Base-by-base conservation (phyloP, 2,329 filamentous ascomycete genomes). In the Xylariaceae sp. region DNA sequence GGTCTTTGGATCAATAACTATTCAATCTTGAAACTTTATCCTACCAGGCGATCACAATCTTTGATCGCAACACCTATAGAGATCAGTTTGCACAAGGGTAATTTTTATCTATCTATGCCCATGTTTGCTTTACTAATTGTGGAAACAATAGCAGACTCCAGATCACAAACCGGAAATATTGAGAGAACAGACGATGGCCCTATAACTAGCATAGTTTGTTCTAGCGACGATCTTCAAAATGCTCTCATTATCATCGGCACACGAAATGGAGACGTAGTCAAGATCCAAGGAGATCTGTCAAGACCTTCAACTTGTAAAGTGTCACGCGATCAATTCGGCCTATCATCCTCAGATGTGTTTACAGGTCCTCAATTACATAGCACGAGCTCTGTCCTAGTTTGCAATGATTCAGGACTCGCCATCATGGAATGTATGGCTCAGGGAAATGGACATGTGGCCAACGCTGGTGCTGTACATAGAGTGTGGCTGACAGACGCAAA, bases 401-500 rank as follows among this genome's bases (percentile, higher is more conserved):
- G 67, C 17, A 62, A 67, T 22, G 52, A 62, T 47, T 46, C 51
- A 5, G 56, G 56, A 7, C 49, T 63, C 27, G 53, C 53, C 5
- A 45, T 60, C 7, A 56, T 65, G 54, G 50, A 47, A 27, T 43
- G 40, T 7, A 33, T 40, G 36, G 33, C 36, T 19, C 23, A 44
- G 22, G 16, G 16, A 29, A 17, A 40, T 40, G 36, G 41, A 38
- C 22, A 51, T 6, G 59, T 49, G 19, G 75, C 73, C 42, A 61
- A 64, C 38, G 59, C 62, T 2, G 76, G 70, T 47, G 62, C 69
- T 11, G n/a, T n/a, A n/a, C n/a, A n/a, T n/a, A 66, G 66, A 37
- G 66, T 83, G 12, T 79, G 75, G 70, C 66, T 74, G 2, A 75
- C 75, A 2, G 75, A 81, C 54, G 68, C 67, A 1, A 68, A 67